These are phyloP conservation scores for Nothophaeocryptopus gaeumannii DNA, from an alignment of 2,329 filamentous ascomycete species.

Conservation along the genomic window DNA sequence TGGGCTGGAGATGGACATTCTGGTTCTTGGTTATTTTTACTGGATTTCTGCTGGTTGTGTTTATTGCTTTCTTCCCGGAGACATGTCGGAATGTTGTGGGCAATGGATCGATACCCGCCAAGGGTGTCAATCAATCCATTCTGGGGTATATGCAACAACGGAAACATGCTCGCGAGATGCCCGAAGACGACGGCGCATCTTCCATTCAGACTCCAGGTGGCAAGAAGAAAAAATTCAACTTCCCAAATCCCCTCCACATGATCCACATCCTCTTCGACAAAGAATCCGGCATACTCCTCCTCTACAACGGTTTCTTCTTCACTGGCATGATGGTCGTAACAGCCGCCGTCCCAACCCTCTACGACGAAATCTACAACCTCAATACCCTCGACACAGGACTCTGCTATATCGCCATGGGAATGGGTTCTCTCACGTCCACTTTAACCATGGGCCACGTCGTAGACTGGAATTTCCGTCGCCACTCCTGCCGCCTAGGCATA, in stretches of 20 bases:
- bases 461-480: constrained; percentile 71
- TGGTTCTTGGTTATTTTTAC: constrained; percentile 47
- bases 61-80: constrained; percentile 36
- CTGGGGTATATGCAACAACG: constrained; percentile 27
- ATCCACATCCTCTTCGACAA: constrained; percentile 39
- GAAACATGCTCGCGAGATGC: constrained; percentile 10
- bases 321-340: constrained; percentile 49
- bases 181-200: constrained; percentile 10
- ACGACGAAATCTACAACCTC: constrained; percentile 36
- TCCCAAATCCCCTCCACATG: constrained; percentile 41
- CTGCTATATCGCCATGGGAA: constrained; percentile 36
- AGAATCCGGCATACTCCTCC: constrained; percentile 22
- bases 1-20: constrained; percentile 39
- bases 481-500: constrained; percentile 61
- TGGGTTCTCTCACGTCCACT: constrained; percentile 39
- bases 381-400: constrained; percentile 26
- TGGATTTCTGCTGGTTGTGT: constrained; percentile 31
- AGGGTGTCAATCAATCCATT: constrained; percentile 29
- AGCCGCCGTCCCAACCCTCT: constrained; percentile 45
- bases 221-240: constrained; percentile 17
- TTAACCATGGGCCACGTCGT: constrained; percentile 55
- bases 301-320: constrained; percentile 39
- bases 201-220: not conserved
- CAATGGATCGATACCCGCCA: constrained; percentile 34
- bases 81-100: constrained; percentile 44